A percentile compares a stretch with the other conserved stretches of the same genome.
These are phyloP conservation scores for Chlamydomonas eustigma DNA, from an alignment of 139 green algal species.

Conservation along the genomic window DNA sequence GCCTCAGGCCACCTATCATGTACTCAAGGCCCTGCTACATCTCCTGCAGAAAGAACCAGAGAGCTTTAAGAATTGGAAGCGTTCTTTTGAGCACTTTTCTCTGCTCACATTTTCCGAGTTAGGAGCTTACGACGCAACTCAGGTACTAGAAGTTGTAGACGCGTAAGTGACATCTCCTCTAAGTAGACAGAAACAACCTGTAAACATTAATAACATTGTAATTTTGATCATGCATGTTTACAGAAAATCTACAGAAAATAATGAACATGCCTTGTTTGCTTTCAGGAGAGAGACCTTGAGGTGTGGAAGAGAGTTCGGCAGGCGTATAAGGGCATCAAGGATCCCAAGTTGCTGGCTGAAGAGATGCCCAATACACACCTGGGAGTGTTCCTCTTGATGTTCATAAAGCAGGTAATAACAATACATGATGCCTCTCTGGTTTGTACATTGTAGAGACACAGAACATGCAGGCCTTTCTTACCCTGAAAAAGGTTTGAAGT, in stretches of 20 bases:
- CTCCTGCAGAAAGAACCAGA: constrained; percentile 43
- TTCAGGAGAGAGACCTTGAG: not conserved
- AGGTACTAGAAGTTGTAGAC: constrained; percentile 13
- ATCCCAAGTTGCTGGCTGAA: constrained; percentile 8
- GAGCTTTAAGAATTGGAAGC: constrained; percentile 41
- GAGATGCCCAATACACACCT: constrained; percentile 26
- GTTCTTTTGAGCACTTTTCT: constrained; percentile 24
- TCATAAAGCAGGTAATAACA: constrained; percentile 21
- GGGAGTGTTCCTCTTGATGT: constrained; percentile 28
- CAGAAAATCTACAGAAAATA: too few species aligned
- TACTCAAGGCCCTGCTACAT: constrained; percentile 44
- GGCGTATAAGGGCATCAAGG: constrained; percentile 25
- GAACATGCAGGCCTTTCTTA: not conserved
- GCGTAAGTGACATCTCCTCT: constrained; percentile 1
- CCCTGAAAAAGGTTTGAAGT: not conserved
- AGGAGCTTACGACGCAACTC: constrained; percentile 37
- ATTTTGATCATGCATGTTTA: too few species aligned
- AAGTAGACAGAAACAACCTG: too few species aligned
- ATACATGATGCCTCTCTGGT: not conserved
- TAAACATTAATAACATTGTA: too few species aligned
- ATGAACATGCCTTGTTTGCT: not conserved
- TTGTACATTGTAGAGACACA: not conserved
- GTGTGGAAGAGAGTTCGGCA: constrained; percentile 11
- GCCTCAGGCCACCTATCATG: constrained; percentile 48
- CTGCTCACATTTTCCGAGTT: constrained; percentile 39